Conservation (phyloP, 164 flowering plant genomes). For the Liquidambar formosana region DNA sequence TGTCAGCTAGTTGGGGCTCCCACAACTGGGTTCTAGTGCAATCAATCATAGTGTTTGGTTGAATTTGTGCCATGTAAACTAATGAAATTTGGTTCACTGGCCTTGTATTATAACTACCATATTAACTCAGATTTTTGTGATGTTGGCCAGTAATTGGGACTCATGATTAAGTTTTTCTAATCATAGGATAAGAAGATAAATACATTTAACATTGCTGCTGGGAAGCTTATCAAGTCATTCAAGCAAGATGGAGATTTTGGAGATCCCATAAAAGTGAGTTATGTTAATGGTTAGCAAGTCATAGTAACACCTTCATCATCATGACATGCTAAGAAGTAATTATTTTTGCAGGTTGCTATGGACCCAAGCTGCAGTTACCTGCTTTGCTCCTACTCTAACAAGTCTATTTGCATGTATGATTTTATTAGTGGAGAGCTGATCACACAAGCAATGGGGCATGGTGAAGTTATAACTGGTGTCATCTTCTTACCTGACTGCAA, state of each 20-base stretch:
- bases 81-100: neutral
- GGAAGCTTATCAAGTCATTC: conserved; percentile 58
- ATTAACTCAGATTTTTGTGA: neutral
- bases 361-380: conserved; percentile 77
- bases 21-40: neutral
- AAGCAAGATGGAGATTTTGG: conserved; percentile 56
- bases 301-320: neutral
- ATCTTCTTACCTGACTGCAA: conserved; percentile 73
- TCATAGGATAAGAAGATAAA: conserved; percentile 69
- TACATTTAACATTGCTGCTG: conserved; percentile 46
- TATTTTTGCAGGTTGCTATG: conserved; percentile 45
- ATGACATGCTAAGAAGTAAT: conserved; percentile 9
- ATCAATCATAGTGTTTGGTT: neutral
- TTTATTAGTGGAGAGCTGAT: conserved; percentile 52
- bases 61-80: neutral
- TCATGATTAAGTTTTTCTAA: conserved; percentile 9
- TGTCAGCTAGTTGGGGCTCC: neutral
- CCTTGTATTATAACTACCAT: neutral
- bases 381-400: conserved; percentile 74
- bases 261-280: conserved; percentile 66
- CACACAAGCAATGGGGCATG: conserved; percentile 60
- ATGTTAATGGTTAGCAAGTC: neutral
- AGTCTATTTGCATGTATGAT: conserved; percentile 65
- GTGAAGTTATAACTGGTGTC: conserved; percentile 65
- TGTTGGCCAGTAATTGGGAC: neutral